phyloP scores from a whole-genome alignment of 2,329 filamentous ascomycete genomes.

The Harringtonia aguacate region DNA sequence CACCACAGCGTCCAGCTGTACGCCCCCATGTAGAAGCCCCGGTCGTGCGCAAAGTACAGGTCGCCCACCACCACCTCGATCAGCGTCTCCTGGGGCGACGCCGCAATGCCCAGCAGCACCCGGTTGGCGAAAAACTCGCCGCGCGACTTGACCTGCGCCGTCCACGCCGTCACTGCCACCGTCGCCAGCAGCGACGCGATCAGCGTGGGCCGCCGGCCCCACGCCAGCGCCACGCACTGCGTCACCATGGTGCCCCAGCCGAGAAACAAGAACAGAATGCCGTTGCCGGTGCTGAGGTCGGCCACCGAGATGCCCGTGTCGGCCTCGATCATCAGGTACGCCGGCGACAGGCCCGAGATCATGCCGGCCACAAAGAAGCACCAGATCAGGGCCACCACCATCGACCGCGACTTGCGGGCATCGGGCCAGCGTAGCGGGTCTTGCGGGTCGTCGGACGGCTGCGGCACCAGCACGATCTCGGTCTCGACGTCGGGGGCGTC shows the following conservation, averaged over 20 bases:
- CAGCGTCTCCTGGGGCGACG: slow-evolving; percentile 28
- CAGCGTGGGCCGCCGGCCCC: slow-evolving; percentile 19
- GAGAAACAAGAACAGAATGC: slow-evolving; percentile 30
- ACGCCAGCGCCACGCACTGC: slow-evolving; percentile 33
- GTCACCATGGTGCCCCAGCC: slow-evolving; percentile 33
- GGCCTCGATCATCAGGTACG: slow-evolving; percentile 28
- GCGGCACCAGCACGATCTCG: slow-evolving; percentile 30
- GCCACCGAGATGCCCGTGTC: slow-evolving; percentile 32
- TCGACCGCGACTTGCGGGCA: slow-evolving; percentile 19
- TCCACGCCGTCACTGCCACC: slow-evolving; percentile 22
- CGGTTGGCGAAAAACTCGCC: slow-evolving; percentile 32
- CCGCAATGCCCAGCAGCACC: slow-evolving; percentile 31
- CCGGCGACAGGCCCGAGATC: slow-evolving; percentile 20
- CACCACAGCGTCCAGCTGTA: slow-evolving; percentile 18
- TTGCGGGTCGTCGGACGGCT: slow-evolving; percentile 33
- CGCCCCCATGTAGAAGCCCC: slow-evolving; percentile 22
- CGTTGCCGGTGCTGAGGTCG: slow-evolving; percentile 36
- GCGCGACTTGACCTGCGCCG: slow-evolving; percentile 24
- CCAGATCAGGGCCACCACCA: slow-evolving; percentile 34
- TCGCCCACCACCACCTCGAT: slow-evolving; percentile 26
- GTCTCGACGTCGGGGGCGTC: too few relatives aligned
- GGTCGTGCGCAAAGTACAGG: slow-evolving; percentile 25
- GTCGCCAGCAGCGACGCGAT: slow-evolving; percentile 16
- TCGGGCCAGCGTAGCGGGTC: slow-evolving; percentile 35
- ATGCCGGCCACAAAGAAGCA: slow-evolving; percentile 23